Evolutionary conservation across 495 filamentous ascomycete genomes (phyloP).

Genomic region (Amorphotheca resinae): DNA sequence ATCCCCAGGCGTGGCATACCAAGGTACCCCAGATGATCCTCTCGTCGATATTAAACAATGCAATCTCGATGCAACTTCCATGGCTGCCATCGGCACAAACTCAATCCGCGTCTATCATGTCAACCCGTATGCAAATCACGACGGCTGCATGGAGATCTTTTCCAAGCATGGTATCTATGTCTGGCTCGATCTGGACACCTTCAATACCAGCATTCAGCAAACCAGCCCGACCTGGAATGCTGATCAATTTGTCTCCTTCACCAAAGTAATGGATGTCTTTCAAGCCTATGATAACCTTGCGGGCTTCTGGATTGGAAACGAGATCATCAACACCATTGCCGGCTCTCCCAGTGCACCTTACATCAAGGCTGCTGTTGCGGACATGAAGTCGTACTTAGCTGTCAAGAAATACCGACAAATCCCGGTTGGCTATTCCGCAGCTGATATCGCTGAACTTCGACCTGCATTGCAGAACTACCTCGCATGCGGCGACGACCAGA

Average conservation of each 20-base stretch:
- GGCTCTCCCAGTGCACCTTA: conserved; percentile 60
- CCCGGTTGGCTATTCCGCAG: conserved; percentile 78
- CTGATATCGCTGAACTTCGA: conserved; percentile 66
- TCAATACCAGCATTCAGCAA: conserved; percentile 59
- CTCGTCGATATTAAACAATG: conserved; percentile 65
- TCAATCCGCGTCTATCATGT: conserved; percentile 84
- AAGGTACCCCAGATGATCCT: conserved; percentile 56
- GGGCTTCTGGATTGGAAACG: conserved; percentile 78
- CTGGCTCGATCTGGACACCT: conserved; percentile 75
- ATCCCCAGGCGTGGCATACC: conserved; percentile 53
- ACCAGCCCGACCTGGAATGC: conserved; percentile 52
- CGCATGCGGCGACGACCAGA: conserved; percentile 54
- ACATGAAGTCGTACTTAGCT: conserved; percentile 71
- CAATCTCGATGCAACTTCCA: conserved; percentile 56
- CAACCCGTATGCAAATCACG: conserved; percentile 53
- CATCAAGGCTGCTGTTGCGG: conserved; percentile 67
- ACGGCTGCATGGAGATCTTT: conserved; percentile 57
- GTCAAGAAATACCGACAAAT: conserved; percentile 64
- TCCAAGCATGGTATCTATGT: conserved; percentile 63
- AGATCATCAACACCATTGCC: conserved; percentile 50
- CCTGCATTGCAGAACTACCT: conserved; percentile 83
- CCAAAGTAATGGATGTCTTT: conserved; percentile 65
- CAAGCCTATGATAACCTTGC: conserved; percentile 64
- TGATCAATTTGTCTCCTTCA: conserved; percentile 50
- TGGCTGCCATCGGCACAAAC: conserved; percentile 72